Percentiles rank a stretch among this genome's conserved stretches.
Conservation (phyloP, 257 asterid genomes). For the Henckelia pumila region DNA sequence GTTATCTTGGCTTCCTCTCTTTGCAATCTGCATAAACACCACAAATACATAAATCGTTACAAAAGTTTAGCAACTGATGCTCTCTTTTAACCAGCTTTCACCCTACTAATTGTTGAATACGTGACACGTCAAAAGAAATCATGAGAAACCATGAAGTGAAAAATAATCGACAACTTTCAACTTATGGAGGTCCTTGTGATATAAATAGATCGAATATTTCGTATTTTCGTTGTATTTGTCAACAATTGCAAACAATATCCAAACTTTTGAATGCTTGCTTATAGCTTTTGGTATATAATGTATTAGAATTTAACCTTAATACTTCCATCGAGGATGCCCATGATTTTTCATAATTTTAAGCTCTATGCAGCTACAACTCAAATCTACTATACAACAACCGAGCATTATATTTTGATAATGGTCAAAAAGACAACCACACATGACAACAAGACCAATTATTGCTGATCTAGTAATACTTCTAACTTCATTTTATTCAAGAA, state of each 20-base stretch:
- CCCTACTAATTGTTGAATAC: background rate
- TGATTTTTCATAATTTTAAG: background rate
- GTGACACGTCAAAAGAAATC: background rate
- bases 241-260: background rate
- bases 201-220: no score
- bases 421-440: background rate
- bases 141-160: background rate
- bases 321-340: background rate
- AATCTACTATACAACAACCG: no score
- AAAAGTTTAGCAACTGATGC: background rate
- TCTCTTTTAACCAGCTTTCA: background rate
- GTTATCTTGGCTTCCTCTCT: conserved; percentile 71
- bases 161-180: background rate
- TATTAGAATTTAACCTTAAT: no score
- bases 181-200: background rate
- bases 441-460: background rate
- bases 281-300: no score
- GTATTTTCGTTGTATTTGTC: background rate
- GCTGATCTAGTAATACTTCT: background rate
- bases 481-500: background rate
- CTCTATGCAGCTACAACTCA: background rate
- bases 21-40: conserved; percentile 44
- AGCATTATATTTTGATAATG: no score
- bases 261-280: background rate
- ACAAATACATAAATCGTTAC: background rate